These are phyloP conservation scores for Symbiodinium natans DNA, from an alignment of 73 alveolate species.

Conservation along the genomic window DNA sequence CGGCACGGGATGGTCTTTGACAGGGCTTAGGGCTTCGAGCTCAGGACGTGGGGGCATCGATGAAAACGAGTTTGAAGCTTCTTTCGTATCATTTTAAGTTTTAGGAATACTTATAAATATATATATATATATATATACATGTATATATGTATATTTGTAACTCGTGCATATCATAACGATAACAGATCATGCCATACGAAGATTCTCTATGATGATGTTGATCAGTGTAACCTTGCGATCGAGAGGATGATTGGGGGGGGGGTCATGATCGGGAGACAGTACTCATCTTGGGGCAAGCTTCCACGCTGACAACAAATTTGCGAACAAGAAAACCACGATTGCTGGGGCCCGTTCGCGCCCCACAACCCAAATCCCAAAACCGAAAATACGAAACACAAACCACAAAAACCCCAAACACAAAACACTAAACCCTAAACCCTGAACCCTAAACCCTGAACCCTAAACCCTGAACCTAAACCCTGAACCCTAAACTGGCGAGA, in stretches of 20 bases:
- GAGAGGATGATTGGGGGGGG: background rate
- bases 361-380: no score
- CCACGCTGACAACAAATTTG: no score
- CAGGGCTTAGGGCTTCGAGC: no score
- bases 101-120: background rate
- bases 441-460: no score
- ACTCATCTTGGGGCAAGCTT: background rate
- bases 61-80: no score
- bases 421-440: no score
- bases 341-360: background rate
- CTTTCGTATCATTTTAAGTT: background rate
- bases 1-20: no score
- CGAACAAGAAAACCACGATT: slow-evolving; percentile 6
- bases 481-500: no score
- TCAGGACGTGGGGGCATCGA: no score
- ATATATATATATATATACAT: background rate
- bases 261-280: background rate
- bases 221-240: background rate
- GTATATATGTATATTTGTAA: background rate
- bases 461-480: no score
- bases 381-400: no score
- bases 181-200: background rate
- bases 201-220: background rate
- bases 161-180: background rate
- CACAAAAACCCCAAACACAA: no score